A percentile compares a stretch with the other conserved stretches of the same genome.
These are phyloP conservation scores for Tylopilus plumbeoviolaceoides DNA, from an alignment of 768 basidiomycete genomes.

Conservation along the genomic window DNA sequence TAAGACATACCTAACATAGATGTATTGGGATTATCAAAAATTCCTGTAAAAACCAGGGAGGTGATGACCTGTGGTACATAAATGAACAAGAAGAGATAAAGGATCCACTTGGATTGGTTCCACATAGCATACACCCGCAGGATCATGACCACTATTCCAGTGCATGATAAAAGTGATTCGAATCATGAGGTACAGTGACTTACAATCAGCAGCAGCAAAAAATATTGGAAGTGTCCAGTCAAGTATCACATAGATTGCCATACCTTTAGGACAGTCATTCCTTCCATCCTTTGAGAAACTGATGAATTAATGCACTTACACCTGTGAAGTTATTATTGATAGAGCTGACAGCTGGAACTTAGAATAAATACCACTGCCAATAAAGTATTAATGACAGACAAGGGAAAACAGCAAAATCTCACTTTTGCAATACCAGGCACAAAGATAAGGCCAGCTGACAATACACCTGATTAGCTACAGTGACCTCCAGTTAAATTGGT, in stretches of 20 bases:
- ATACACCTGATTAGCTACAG: not conserved
- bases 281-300: not conserved
- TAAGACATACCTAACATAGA: conserved; percentile 5
- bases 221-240: not conserved
- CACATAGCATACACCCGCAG: not conserved
- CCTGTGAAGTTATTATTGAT: not conserved
- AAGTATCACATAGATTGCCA: not conserved
- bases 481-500: not conserved
- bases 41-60: not conserved
- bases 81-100: not conserved
- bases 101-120: not conserved
- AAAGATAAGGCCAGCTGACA: conserved; percentile 4
- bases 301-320: not conserved
- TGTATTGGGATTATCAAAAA: conserved; percentile 1
- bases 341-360: not conserved
- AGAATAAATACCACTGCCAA: not conserved
- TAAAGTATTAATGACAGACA: not conserved
- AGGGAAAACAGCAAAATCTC: not conserved
- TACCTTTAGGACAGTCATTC: not conserved
- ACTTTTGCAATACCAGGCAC: conserved; percentile 5
- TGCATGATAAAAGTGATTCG: not conserved
- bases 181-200: not conserved
- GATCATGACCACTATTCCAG: not conserved
- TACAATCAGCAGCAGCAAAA: not conserved
- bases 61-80: not conserved